phyloP scores from a whole-genome alignment of 2,329 filamentous ascomycete genomes.

The Helotiales sp. region DNA sequence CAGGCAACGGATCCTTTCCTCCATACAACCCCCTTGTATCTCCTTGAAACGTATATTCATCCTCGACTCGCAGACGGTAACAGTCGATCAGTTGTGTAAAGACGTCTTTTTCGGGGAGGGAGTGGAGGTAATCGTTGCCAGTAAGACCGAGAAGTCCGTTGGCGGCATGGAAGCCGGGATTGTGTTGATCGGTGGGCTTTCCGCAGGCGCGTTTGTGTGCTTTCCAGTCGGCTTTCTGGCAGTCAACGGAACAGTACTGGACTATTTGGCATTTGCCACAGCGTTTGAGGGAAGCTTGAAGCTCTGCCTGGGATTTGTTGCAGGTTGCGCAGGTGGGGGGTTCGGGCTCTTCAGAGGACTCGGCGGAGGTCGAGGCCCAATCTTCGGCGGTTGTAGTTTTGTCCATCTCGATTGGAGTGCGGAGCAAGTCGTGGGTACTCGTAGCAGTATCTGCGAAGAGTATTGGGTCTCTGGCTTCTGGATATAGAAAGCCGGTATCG shows the following conservation, averaged over 20 bases:
- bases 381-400: neutral
- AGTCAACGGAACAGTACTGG: neutral
- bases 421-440: neutral
- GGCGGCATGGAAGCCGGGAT: neutral
- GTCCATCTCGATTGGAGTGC: neutral
- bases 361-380: neutral
- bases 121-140: constrained; percentile 18
- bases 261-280: neutral
- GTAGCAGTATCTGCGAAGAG: too few species aligned
- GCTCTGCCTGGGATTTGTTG: neutral
- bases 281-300: neutral
- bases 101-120: constrained; percentile 20
- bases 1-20: constrained; percentile 14
- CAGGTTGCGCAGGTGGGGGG: neutral
- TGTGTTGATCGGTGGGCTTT: neutral
- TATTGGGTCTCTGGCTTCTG: too few species aligned
- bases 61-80: constrained; percentile 29
- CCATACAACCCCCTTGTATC: constrained; percentile 21
- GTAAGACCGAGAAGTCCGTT: constrained; percentile 3
- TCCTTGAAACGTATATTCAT: constrained; percentile 23
- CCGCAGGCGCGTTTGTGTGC: neutral
- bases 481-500: too few species aligned
- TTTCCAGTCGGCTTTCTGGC: neutral
- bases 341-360: neutral
- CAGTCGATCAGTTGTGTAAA: constrained; percentile 28